phyloP scores from a whole-genome alignment of 23 red algal species.

The Gracilaria gracilis region DNA sequence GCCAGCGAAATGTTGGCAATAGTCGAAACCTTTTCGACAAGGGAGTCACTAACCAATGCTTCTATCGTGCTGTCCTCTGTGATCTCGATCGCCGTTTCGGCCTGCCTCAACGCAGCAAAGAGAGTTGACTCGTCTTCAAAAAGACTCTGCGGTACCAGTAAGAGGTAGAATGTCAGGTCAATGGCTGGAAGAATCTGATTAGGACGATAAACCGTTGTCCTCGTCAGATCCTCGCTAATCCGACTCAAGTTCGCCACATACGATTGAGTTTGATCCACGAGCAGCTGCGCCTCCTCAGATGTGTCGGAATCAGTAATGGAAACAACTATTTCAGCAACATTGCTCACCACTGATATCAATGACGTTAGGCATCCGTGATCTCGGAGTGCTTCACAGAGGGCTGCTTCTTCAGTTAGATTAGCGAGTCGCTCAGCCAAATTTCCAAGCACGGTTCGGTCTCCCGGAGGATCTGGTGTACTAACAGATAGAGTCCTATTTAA shows the following conservation, averaged over 20 bases:
- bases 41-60: constrained; percentile 38
- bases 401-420: constrained; percentile 35
- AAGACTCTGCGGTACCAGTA: constrained; percentile 25
- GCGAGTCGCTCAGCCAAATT: constrained; percentile 39
- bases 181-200: constrained; percentile 60
- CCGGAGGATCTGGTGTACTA: constrained; percentile 9
- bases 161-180: constrained; percentile 45
- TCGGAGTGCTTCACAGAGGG: constrained; percentile 52
- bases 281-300: constrained; percentile 31
- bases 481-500: constrained; percentile 17
- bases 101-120: constrained; percentile 32
- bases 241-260: constrained; percentile 50
- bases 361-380: constrained; percentile 52
- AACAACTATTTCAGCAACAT: constrained; percentile 24
- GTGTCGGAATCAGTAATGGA: constrained; percentile 29
- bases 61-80: constrained; percentile 41
- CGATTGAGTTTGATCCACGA: constrained; percentile 30
- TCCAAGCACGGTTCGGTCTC: constrained; percentile 3
- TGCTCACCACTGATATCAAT: constrained; percentile 30
- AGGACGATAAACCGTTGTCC: constrained; percentile 44
- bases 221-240: constrained; percentile 51
- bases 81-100: constrained; percentile 45
- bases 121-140: constrained; percentile 51
- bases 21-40: constrained; percentile 55
- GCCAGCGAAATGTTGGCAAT: constrained; percentile 60